phyloP scores from a whole-genome alignment of 2,329 filamentous ascomycete genomes.

The Alternaria hordeiaustralica region DNA sequence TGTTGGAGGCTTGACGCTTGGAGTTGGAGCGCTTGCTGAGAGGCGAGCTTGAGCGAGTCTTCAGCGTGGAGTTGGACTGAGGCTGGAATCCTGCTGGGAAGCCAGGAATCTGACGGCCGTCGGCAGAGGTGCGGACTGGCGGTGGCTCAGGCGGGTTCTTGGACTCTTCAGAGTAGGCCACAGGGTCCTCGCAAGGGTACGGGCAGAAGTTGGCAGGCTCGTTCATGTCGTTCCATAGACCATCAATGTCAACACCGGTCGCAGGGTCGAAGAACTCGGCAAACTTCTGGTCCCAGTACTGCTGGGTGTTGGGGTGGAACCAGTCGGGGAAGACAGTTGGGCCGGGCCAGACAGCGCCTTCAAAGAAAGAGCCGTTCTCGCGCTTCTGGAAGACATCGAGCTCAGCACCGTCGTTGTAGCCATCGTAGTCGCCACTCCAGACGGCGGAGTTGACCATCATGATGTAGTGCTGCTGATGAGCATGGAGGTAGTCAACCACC shows the following conservation, averaged over 20 bases:
- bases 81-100: slow-evolving; percentile 74
- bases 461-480: slow-evolving; percentile 71
- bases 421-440: slow-evolving; percentile 53
- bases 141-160: slow-evolving; percentile 69
- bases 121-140: slow-evolving; percentile 64
- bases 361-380: slow-evolving; percentile 62
- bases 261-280: slow-evolving; percentile 67
- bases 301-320: slow-evolving; percentile 69
- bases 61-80: slow-evolving; percentile 16
- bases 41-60: slow-evolving; percentile 9
- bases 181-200: slow-evolving; percentile 57
- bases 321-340: slow-evolving; percentile 76
- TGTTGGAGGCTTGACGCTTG: slow-evolving; percentile 30
- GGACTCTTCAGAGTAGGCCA: slow-evolving; percentile 47
- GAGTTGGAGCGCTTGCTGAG: slow-evolving; percentile 1
- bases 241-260: slow-evolving; percentile 75
- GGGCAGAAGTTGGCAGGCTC: slow-evolving; percentile 45
- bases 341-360: slow-evolving; percentile 79
- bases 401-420: slow-evolving; percentile 68
- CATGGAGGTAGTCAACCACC: slow-evolving; percentile 70
- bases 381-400: slow-evolving; percentile 60
- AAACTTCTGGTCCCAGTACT: slow-evolving; percentile 76
- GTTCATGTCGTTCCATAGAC: slow-evolving; percentile 63
- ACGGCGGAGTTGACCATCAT: slow-evolving; percentile 80
- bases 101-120: slow-evolving; percentile 67